These are phyloP conservation scores for Coemansia javaensis DNA, from an alignment of 192 early-diverging fungal genomes.

Conservation along the genomic window DNA sequence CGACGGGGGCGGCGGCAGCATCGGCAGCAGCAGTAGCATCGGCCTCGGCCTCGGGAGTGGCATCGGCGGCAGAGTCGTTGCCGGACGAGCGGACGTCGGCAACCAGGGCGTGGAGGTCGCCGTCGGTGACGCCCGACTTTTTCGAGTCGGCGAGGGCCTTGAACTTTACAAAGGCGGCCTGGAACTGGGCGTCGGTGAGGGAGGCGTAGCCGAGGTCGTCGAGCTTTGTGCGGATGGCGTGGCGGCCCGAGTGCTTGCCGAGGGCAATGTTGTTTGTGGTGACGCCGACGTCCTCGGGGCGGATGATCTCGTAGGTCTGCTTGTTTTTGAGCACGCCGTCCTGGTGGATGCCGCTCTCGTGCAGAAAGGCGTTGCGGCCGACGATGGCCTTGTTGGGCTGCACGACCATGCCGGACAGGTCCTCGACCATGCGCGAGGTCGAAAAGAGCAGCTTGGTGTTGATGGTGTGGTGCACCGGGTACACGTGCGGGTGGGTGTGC, in stretches of 20 bases:
- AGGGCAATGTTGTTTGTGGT: conserved; percentile 80
- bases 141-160: conserved; percentile 88
- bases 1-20: neutral
- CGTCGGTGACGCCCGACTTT: conserved; percentile 82
- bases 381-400: conserved; percentile 99
- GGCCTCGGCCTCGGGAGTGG: neutral
- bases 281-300: conserved; percentile 86
- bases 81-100: conserved; percentile 72
- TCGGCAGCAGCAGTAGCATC: neutral
- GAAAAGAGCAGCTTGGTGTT: conserved; percentile 84
- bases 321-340: conserved; percentile 97
- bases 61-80: too few species aligned
- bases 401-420: conserved; percentile 88
- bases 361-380: conserved; percentile 92
- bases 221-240: conserved; percentile 80
- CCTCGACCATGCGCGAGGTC: conserved; percentile 84
- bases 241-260: conserved; percentile 95
- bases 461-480: conserved; percentile 86
- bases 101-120: conserved; percentile 82
- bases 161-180: conserved; percentile 81
- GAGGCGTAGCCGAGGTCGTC: conserved; percentile 70
- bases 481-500: conserved; percentile 84
- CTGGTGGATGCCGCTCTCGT: conserved; percentile 98
- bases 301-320: conserved; percentile 94
- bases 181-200: conserved; percentile 60